These are phyloP conservation scores for Narthecium ossifragum DNA, from an alignment of 106 monocot species.

Conservation along the genomic window DNA sequence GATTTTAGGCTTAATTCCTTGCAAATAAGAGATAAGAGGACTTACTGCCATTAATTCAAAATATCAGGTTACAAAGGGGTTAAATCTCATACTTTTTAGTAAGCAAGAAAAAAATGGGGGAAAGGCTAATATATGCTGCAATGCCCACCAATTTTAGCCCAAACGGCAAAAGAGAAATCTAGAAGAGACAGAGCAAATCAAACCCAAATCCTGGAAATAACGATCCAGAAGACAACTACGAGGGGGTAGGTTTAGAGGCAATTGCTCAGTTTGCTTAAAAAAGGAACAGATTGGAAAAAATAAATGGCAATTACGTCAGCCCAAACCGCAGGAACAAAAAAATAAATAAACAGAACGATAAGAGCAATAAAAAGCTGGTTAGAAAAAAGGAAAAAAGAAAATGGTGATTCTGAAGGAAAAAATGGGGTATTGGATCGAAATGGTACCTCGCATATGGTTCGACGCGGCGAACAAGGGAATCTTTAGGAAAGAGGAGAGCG, in stretches of 20 bases:
- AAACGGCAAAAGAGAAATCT: too few species aligned
- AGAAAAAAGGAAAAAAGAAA: not conserved
- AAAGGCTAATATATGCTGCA: too few species aligned
- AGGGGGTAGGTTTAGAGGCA: not conserved
- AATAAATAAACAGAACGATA: not conserved
- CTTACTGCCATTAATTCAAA: too few species aligned
- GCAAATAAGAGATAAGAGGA: too few species aligned
- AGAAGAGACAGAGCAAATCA: too few species aligned
- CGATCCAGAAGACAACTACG: too few species aligned
- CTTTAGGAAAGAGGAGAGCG: constrained; percentile 17
- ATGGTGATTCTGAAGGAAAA: not conserved
- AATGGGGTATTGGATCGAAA: not conserved
- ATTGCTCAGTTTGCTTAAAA: not conserved
- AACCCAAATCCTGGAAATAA: too few species aligned
- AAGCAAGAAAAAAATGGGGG: too few species aligned
- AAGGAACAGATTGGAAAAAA: not conserved
- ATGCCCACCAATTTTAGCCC: too few species aligned
- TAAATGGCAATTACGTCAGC: not conserved
- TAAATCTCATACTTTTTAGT: too few species aligned
- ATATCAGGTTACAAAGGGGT: too few species aligned
- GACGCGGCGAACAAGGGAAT: constrained; percentile 27
- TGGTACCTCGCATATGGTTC: constrained; percentile 50
- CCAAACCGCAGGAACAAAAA: not conserved
- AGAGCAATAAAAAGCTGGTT: not conserved
- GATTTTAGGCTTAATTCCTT: too few species aligned